Evolutionary conservation across 2,329 filamentous ascomycete genomes (phyloP), one percentile per base, ranked within the genome.

Genomic region (Fusarium humuli): DNA sequence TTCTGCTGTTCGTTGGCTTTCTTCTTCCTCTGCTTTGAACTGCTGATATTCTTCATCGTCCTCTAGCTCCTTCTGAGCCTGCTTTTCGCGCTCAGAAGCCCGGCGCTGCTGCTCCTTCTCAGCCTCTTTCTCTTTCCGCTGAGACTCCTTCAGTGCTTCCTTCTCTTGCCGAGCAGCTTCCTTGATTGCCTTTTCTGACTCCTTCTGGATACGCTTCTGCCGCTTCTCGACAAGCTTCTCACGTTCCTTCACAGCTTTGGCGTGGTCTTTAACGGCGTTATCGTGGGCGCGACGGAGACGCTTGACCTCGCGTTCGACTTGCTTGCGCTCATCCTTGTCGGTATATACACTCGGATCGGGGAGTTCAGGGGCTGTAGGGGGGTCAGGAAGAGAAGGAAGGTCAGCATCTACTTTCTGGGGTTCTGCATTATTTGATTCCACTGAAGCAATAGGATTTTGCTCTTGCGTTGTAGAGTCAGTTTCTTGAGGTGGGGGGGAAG

Each of bases 301-400:
- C 54, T 88, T 87, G 58, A 89, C 84, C 73, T 93, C 90, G 61
- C 90, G 92, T 73, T 93, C 89, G 3, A 90, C 91, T 42, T 89
- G 84, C 73, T 92, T 93, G 11, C 88, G 87, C 29, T 87, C 83
- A 9, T 88, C 86, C 73, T 91, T 91, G 78, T 93, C 89, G 3
- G 85, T 81, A 75, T 88, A 90, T 48, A 83, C 80, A 46, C 83
- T 82, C 2, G 90, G 77, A 70, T 94, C 85, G 3, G 91, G 86
- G 10, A 76, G 62, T 2, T 69, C 64, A 5, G 78, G 80, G 4
- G 83, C 79, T 7, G 81, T 68, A 2, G 91, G 91, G 6, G 85
- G 73, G 11, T 83, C 79, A 4, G 85, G 83, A 34, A 87, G 80
- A 0, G 81, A 73, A 18, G 70, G 58, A 11, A 73, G 52, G 30